Conservation (phyloP, 75 land plant genomes). For the Ceratopteris richardii region DNA sequence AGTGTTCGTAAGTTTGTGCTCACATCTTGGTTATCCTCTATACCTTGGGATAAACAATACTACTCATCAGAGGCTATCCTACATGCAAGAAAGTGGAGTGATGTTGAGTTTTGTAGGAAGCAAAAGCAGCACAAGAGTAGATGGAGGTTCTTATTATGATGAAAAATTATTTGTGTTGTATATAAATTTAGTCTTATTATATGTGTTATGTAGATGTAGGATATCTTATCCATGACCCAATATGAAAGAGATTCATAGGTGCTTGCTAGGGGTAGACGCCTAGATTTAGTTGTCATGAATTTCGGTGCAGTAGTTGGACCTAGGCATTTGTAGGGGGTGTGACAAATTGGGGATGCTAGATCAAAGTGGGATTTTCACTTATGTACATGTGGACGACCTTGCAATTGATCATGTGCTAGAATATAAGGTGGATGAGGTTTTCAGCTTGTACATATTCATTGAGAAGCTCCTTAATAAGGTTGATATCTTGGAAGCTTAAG, state of each 20-base stretch:
- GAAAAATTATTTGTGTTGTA: no score
- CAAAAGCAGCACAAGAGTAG: constrained; percentile 75
- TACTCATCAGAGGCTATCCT: constrained; percentile 17
- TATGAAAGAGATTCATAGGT: no score
- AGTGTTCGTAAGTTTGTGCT: no score
- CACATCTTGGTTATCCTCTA: no score
- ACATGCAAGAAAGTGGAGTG: constrained; percentile 82
- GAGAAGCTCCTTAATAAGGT: constrained; percentile 35
- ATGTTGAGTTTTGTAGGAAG: constrained; percentile 56
- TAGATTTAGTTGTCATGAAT: constrained; percentile 69
- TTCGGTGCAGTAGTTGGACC: constrained; percentile 50
- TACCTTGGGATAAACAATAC: constrained; percentile 36
- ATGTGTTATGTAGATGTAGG: no score
- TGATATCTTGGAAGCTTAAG: constrained; percentile 10
- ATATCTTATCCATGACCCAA: no score
- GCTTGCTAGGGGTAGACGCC: no score
- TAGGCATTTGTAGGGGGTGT: constrained; percentile 24
- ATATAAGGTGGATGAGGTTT: constrained; percentile 40
- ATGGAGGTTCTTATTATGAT: no score
- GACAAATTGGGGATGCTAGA: constrained; percentile 57
- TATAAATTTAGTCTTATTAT: no score
- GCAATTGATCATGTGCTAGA: constrained; percentile 62
- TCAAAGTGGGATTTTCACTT: constrained; percentile 62
- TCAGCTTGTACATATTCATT: constrained; percentile 73
- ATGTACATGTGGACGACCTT: constrained; percentile 52